phyloP scores from a whole-genome alignment of 75 land plant genomes.

The Chamaecyparis obtusa region DNA sequence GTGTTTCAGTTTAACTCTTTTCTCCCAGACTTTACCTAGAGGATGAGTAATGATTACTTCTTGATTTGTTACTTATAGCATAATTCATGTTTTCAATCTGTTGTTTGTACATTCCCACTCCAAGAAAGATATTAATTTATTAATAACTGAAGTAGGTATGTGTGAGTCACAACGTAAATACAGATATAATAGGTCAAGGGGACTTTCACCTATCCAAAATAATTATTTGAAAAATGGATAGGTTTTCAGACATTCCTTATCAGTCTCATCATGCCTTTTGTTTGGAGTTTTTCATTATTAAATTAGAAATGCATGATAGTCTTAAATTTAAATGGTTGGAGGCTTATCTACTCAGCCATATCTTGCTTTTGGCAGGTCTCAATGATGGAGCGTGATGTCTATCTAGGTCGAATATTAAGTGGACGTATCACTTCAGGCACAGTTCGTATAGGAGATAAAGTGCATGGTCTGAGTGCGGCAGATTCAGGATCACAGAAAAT shows the following conservation, averaged over 20 bases:
- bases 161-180: neutral
- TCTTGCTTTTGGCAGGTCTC: conserved; percentile 62
- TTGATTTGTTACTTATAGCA: neutral
- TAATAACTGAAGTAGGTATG: neutral
- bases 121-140: neutral
- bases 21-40: neutral
- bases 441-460: conserved; percentile 78
- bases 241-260: neutral
- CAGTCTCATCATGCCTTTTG: neutral
- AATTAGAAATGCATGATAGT: neutral
- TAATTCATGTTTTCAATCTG: neutral
- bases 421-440: conserved; percentile 92
- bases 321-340: neutral
- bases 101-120: neutral
- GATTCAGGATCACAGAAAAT: conserved; percentile 62
- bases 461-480: conserved; percentile 74
- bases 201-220: neutral
- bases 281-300: neutral
- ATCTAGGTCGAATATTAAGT: conserved; percentile 89
- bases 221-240: neutral
- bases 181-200: neutral
- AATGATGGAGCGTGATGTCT: conserved; percentile 97
- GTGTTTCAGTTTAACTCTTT: neutral
- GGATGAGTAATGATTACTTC: neutral
- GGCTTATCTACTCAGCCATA: neutral